Base-by-base conservation (phyloP, 139 green algal species). In the Closterium sp. region DNA sequence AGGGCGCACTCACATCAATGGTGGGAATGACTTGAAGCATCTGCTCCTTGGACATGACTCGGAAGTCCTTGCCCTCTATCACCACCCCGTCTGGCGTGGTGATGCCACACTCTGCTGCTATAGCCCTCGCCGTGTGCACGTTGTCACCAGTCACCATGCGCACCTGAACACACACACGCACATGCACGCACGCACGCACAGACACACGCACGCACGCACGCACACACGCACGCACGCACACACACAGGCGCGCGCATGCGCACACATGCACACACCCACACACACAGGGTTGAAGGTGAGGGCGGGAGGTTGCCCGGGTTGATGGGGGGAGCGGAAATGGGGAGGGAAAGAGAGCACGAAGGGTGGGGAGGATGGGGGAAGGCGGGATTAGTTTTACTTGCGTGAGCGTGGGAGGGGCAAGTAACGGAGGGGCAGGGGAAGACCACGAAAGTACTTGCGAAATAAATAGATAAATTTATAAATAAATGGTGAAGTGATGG, bases 21-120 rank as follows among this genome's bases (percentile, higher is more conserved):
- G 85, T 88, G 30, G 85, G 85, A 28, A 88, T 88, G 85, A 88
- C 85, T 31, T 32, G 90, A 73, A 97, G 94, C 62, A 98, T 94
- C 34, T 92, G n/a, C 90, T 92, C 73, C 10, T 29, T 95, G 30
- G 62, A 91, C 95, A 98, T 97, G 62, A 92, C 95, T 24, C 97
- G 94, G 96, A 99, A 99, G 31, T 95, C 94, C 29, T 97, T 96
- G 9, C 97, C 97, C 93, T 99, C 97, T 93, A 99, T 95, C 0
- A 96, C 97, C 0, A 97, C 88, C 62, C 94, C 95, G 31, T 93
- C 92, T 27, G 62, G 62, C 1, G 62, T 79, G 62, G 1, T 79
- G 62, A 79, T 79, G 62, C 62, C 62, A 4, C 62, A 79, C 62
- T 79, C 62, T 27, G 62, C 17, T 2, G 62, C 62, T 22, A 79